Evolutionary conservation across 2,329 filamentous ascomycete genomes (phyloP).

Genomic region (Dothideomycetidae sp.): DNA sequence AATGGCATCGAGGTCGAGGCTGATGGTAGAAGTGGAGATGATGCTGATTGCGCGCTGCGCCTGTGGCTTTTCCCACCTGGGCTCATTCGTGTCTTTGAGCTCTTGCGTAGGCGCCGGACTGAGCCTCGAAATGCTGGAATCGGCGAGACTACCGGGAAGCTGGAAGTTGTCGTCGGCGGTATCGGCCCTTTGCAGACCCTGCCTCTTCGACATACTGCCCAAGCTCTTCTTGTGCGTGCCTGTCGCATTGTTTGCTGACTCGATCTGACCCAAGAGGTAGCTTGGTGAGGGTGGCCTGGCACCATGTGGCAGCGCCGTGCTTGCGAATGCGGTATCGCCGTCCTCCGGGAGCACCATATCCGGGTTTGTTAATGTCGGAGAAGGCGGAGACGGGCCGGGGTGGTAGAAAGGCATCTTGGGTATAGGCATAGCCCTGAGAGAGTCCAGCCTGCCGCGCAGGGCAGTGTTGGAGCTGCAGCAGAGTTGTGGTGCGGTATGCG

Average conservation of each 20-base stretch:
- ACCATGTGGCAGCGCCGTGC: conserved; percentile 14
- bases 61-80: conserved; percentile 1
- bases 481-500: no score
- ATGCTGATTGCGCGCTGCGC: conserved; percentile 6
- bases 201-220: conserved; percentile 5
- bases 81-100: not conserved
- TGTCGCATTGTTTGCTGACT: not conserved
- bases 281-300: conserved; percentile 13
- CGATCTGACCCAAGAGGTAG: conserved; percentile 9
- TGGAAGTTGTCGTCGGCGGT: conserved; percentile 7
- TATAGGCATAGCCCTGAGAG: no score
- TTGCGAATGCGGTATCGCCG: conserved; percentile 7
- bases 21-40: conserved; percentile 4
- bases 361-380: conserved; percentile 80
- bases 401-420: conserved; percentile 9
- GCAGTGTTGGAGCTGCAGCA: no score
- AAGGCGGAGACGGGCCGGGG: conserved; percentile 40
- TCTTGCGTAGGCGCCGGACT: no score
- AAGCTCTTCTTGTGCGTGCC: conserved; percentile 5
- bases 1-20: conserved; percentile 7
- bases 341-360: conserved; percentile 82
- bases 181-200: conserved; percentile 2
- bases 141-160: not conserved
- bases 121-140: no score
- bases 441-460: no score